Evolutionary conservation across 768 basidiomycete species (phyloP).

Genomic region (Rhodotorula babjevae): DNA sequence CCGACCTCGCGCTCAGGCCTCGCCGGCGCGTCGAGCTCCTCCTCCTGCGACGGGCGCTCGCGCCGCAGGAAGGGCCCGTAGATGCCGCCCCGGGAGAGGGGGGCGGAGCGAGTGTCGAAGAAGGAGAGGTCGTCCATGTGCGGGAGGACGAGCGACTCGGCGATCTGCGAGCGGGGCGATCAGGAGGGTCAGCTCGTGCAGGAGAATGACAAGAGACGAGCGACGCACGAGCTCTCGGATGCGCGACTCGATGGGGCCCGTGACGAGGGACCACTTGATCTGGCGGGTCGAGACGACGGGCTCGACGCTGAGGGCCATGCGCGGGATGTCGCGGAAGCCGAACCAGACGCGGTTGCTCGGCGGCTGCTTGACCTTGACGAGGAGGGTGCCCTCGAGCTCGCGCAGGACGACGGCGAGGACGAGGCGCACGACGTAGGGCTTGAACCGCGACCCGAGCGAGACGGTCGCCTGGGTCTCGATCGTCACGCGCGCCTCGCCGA

Average conservation of each 20-base stretch:
- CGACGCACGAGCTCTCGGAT: constrained; percentile 74
- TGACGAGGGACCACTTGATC: constrained; percentile 88
- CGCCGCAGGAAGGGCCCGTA: constrained; percentile 66
- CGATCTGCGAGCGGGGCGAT: constrained; percentile 56
- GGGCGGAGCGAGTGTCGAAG: constrained; percentile 63
- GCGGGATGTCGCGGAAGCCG: constrained; percentile 73
- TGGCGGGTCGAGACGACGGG: constrained; percentile 91
- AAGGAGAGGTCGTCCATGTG: constrained; percentile 98
- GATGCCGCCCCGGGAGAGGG: constrained; percentile 73
- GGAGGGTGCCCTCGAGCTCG: constrained; percentile 83
- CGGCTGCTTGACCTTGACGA: constrained; percentile 79
- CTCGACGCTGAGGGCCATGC: constrained; percentile 81
- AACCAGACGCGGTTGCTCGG: constrained; percentile 96
- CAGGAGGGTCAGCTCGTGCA: too few relatives aligned
- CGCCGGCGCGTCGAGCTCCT: constrained; percentile 20
- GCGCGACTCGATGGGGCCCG: constrained; percentile 80
- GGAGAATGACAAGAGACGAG: too few relatives aligned
- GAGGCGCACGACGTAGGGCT: constrained; percentile 81
- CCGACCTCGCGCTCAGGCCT: constrained; percentile 19
- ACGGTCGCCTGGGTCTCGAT: constrained; percentile 85
- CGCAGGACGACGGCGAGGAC: constrained; percentile 81
- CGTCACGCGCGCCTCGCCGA: constrained; percentile 82
- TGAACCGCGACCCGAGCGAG: constrained; percentile 67
- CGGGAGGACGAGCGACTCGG: constrained; percentile 88
- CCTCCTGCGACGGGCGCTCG: neutral